Conservation (phyloP, 768 basidiomycete genomes). For the Cystofilobasidium ferigula region DNA sequence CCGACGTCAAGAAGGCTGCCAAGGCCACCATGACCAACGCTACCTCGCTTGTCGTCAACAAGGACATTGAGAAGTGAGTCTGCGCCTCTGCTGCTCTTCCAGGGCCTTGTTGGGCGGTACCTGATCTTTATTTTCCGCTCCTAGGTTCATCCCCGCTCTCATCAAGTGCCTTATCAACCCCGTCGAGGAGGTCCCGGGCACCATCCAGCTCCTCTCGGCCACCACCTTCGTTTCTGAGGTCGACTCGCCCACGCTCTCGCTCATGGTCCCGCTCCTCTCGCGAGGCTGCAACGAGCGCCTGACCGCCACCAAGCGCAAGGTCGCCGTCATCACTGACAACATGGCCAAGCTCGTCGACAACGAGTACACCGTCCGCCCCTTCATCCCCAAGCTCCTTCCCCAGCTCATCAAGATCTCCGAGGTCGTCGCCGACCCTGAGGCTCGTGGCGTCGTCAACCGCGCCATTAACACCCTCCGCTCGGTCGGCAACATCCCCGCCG, state of each 20-base stretch:
- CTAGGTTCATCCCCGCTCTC: conserved; percentile 76
- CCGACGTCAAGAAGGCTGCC: conserved; percentile 96
- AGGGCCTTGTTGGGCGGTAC: conserved; percentile 40
- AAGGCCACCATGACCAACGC: conserved; percentile 89
- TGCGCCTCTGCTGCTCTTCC: not conserved
- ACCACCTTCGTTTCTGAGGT: conserved; percentile 99
- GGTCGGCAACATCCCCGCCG: conserved; percentile 76
- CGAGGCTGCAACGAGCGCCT: conserved; percentile 91
- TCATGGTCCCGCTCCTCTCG: conserved; percentile 90
- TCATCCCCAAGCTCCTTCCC: conserved; percentile 89
- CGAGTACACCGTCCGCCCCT: conserved; percentile 84
- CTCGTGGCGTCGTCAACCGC: conserved; percentile 77
- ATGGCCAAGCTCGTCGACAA: conserved; percentile 98
- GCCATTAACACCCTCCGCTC: conserved; percentile 93
- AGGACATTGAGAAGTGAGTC: conserved; percentile 61
- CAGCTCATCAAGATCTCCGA: conserved; percentile 91
- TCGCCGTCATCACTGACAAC: conserved; percentile 95
- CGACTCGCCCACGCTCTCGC: conserved; percentile 88
- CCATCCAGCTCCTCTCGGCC: conserved; percentile 86
- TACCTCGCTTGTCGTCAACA: conserved; percentile 89
- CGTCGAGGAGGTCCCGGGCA: conserved; percentile 95
- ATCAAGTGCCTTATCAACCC: conserved; percentile 98
- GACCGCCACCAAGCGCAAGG: conserved; percentile 92
- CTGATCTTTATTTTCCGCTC: conserved; percentile 17
- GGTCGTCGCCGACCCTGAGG: conserved; percentile 94